phyloP scores from a whole-genome alignment of 2,329 filamentous ascomycete species.

The Acarospora socialis region DNA sequence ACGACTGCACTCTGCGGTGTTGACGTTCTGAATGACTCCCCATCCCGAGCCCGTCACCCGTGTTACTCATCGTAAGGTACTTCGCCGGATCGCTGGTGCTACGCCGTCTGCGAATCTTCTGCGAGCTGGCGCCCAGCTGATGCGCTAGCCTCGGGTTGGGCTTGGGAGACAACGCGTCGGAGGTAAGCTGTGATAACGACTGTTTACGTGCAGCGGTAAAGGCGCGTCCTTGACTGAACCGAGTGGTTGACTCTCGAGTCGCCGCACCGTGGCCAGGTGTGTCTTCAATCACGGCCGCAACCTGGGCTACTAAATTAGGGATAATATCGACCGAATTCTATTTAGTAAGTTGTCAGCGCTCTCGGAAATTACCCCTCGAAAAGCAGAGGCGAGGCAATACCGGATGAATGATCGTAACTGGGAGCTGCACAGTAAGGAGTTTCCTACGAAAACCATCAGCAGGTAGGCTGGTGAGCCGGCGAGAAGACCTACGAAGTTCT shows the following conservation, averaged over 20 bases:
- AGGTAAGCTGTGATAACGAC: slow-evolving; percentile 33
- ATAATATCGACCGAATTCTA: slow-evolving; percentile 41
- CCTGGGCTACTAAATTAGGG: slow-evolving; percentile 37
- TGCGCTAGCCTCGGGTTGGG: slow-evolving; percentile 8
- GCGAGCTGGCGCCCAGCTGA: slow-evolving; percentile 9
- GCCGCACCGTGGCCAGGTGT: slow-evolving; percentile 24
- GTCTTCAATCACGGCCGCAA: slow-evolving; percentile 40
- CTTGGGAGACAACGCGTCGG: slow-evolving; percentile 5
- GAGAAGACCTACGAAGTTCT: slow-evolving; percentile 26
- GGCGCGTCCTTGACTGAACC: slow-evolving; percentile 33
- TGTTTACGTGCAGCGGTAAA: slow-evolving; percentile 39
- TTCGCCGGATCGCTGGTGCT: background rate
- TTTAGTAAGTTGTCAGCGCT: too few species aligned
- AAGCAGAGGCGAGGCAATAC: slow-evolving; percentile 16
- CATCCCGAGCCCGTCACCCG: background rate
- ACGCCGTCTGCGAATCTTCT: background rate
- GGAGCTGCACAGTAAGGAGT: slow-evolving; percentile 38
- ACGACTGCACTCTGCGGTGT: slow-evolving; percentile 4
- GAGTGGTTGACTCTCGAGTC: slow-evolving; percentile 12
- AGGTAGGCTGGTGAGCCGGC: background rate
- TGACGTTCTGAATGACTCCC: background rate
- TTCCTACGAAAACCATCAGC: slow-evolving; percentile 25
- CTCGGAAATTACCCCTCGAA: too few species aligned
- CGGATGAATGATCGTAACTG: slow-evolving; percentile 43
- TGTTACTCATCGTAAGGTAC: background rate